Evolutionary conservation across 2,329 filamentous ascomycete genomes (phyloP).

Genomic region (Didymella glomerata): DNA sequence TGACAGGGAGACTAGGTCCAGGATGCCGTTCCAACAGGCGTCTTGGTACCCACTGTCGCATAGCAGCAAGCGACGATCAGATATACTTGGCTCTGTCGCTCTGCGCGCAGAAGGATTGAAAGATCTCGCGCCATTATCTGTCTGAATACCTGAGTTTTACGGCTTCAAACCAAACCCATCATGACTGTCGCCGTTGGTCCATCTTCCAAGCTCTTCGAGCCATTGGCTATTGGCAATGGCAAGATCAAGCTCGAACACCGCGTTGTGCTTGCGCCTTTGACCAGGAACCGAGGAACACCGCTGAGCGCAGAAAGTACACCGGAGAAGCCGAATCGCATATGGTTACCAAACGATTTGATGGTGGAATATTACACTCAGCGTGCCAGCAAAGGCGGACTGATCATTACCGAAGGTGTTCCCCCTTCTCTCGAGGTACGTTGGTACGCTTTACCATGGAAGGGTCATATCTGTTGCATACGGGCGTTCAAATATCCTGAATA

Average conservation of each 20-base stretch:
- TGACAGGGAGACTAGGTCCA: slow-evolving; percentile 1
- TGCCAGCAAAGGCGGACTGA: slow-evolving; percentile 60
- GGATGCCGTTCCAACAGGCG: slow-evolving; percentile 1
- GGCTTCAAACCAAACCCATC: neutral
- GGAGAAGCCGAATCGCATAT: slow-evolving; percentile 58
- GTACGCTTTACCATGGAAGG: neutral
- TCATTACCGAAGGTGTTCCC: slow-evolving; percentile 66
- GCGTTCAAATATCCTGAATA: neutral
- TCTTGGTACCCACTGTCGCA: slow-evolving; percentile 13
- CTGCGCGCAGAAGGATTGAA: neutral
- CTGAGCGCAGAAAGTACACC: slow-evolving; percentile 50
- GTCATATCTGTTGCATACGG: neutral
- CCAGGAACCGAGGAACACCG: slow-evolving; percentile 56
- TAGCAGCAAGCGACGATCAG: slow-evolving; percentile 13
- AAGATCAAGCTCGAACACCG: slow-evolving; percentile 45
- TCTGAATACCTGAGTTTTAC: neutral
- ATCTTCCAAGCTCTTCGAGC: slow-evolving; percentile 48
- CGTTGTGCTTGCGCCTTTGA: slow-evolving; percentile 47
- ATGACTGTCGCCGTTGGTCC: slow-evolving; percentile 13
- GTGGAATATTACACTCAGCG: slow-evolving; percentile 63
- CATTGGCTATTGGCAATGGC: slow-evolving; percentile 45
- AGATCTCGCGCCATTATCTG: neutral
- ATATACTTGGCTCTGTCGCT: slow-evolving; percentile 4
- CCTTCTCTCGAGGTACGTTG: slow-evolving; percentile 55
- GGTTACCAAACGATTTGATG: slow-evolving; percentile 54